Evolutionary conservation across 345 rosid species (phyloP).

Genomic region (Balakata baccata): DNA sequence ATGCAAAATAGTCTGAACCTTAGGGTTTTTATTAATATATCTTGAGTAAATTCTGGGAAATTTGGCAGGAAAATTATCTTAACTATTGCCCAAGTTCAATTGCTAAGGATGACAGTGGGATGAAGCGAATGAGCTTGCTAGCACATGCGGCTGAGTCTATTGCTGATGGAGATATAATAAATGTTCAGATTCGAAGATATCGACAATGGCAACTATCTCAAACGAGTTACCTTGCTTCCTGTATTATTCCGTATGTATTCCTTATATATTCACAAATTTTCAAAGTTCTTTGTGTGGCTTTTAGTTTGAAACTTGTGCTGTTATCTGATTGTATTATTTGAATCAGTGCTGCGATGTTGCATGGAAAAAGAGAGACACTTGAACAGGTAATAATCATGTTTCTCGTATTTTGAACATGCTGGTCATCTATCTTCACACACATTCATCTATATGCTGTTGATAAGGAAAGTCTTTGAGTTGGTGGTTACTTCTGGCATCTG

Average conservation of each 20-base stretch:
- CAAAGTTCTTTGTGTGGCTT: constrained; percentile 5
- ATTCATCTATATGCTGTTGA: background rate
- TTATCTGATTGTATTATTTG: constrained; percentile 22
- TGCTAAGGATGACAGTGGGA: constrained; percentile 66
- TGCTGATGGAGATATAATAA: constrained; percentile 81
- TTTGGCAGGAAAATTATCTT: constrained; percentile 85
- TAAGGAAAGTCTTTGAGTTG: background rate
- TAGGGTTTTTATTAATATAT: background rate
- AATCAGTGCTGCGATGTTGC: constrained; percentile 77
- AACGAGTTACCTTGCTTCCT: constrained; percentile 67
- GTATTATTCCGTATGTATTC: constrained; percentile 81
- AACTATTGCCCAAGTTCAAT: constrained; percentile 73
- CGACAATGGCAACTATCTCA: constrained; percentile 95
- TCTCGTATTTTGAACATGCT: background rate
- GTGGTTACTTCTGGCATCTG: constrained; percentile 1
- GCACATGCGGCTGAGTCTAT: constrained; percentile 96
- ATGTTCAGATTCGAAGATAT: constrained; percentile 92
- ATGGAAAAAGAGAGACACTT: constrained; percentile 77
- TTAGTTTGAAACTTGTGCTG: constrained; percentile 6
- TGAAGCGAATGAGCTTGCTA: constrained; percentile 68
- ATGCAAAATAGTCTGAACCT: background rate
- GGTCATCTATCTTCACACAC: too few relatives aligned
- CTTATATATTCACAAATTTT: background rate
- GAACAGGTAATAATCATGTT: constrained; percentile 57
- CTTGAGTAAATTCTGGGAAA: background rate